These are phyloP conservation scores for Aspergillus cavernicola DNA, from an alignment of 495 filamentous ascomycete genomes.

Conservation along the genomic window DNA sequence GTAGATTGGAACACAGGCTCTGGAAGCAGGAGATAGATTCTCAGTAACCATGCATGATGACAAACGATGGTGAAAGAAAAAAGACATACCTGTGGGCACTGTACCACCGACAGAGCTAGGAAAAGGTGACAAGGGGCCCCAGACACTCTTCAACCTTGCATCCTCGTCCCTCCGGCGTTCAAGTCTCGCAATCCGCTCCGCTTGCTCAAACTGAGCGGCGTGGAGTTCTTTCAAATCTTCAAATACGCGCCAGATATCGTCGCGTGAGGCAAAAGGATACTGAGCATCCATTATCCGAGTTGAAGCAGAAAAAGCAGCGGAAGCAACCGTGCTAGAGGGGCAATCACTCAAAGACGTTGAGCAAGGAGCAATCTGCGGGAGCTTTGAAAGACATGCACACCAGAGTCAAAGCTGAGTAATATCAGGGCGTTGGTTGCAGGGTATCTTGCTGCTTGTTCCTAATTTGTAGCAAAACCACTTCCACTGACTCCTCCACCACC, in stretches of 20 bases:
- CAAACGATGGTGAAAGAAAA: constrained; percentile 5
- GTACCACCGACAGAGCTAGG: constrained; percentile 63
- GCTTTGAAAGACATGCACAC: constrained; percentile 1
- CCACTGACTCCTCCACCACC: constrained; percentile 30
- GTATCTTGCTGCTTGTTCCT: not conserved
- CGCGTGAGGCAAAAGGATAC: constrained; percentile 59
- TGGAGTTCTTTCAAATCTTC: constrained; percentile 84
- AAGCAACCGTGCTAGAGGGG: constrained; percentile 13
- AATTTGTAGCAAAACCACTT: constrained; percentile 6
- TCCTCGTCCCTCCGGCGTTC: constrained; percentile 83
- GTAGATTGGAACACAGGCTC: constrained; percentile 70
- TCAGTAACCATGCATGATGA: constrained; percentile 7
- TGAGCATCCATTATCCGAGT: constrained; percentile 58
- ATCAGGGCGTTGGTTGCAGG: not conserved
- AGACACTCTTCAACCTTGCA: constrained; percentile 77
- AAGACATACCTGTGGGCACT: constrained; percentile 68
- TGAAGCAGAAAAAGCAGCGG: constrained; percentile 1
- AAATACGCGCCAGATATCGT: constrained; percentile 83
- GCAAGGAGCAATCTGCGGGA: not conserved
- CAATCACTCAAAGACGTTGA: constrained; percentile 7
- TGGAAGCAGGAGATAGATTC: constrained; percentile 27
- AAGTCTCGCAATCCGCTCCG: constrained; percentile 72
- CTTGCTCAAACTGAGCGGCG: constrained; percentile 70
- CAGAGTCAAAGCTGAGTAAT: not conserved
- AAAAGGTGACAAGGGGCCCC: constrained; percentile 77